These are phyloP conservation scores for Herpetomonas samuelpessoai DNA, from an alignment of 208 protist genomes.

Conservation along the genomic window DNA sequence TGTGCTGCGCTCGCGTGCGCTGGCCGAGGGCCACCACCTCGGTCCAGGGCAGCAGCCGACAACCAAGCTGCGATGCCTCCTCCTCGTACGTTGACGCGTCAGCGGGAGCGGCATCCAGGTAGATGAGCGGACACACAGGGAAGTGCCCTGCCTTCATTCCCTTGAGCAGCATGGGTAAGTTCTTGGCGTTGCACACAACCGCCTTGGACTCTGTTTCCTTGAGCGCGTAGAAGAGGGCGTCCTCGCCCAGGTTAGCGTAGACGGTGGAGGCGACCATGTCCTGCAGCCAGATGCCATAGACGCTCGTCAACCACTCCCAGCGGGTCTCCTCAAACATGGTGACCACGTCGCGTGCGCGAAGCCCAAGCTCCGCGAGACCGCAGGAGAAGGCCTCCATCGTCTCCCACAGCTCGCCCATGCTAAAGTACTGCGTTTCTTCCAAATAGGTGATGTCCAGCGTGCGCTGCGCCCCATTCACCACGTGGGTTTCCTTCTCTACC, in stretches of 20 bases:
- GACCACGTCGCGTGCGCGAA: slow-evolving; percentile 15
- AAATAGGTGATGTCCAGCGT: slow-evolving; percentile 32
- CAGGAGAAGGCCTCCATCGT: slow-evolving; percentile 26
- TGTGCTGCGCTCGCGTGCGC: not conserved
- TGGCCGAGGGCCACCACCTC: slow-evolving; percentile 6
- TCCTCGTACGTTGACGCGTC: not conserved
- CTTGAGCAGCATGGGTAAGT: slow-evolving; percentile 24
- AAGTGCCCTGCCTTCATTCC: slow-evolving; percentile 17
- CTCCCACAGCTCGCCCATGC: slow-evolving; percentile 20
- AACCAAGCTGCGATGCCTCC: slow-evolving; percentile 2
- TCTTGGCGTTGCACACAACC: slow-evolving; percentile 52
- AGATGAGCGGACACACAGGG: slow-evolving; percentile 22
- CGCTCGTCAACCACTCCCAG: slow-evolving; percentile 45
- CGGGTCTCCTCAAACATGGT: slow-evolving; percentile 46
- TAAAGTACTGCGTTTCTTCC: slow-evolving; percentile 23
- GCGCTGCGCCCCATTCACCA: slow-evolving; percentile 11
- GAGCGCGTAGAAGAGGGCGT: slow-evolving; percentile 34
- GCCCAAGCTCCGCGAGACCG: slow-evolving; percentile 27
- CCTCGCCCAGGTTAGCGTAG: slow-evolving; percentile 54
- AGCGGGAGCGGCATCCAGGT: slow-evolving; percentile 16
- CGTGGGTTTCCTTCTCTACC: slow-evolving; percentile 18
- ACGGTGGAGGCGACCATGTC: slow-evolving; percentile 36
- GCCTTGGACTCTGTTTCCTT: slow-evolving; percentile 27
- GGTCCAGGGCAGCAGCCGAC: slow-evolving; percentile 7
- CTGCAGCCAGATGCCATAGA: slow-evolving; percentile 47